phyloP scores from a whole-genome alignment of 2,329 filamentous ascomycete species.

The Atkinsonella texensis region DNA sequence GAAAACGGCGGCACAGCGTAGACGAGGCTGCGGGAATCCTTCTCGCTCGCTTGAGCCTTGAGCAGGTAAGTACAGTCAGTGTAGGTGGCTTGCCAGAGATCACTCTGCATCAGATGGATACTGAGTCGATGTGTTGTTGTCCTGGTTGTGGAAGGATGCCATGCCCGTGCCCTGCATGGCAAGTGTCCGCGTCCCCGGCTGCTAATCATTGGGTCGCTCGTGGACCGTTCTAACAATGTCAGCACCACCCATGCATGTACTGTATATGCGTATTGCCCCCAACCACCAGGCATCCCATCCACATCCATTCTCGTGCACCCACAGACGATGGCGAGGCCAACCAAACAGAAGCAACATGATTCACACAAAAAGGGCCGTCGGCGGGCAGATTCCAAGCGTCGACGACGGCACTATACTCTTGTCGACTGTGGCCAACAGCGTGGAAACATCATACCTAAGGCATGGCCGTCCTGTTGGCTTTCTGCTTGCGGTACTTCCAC shows the following conservation, averaged over 20 bases:
- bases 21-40: background rate
- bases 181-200: background rate
- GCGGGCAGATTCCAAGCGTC: background rate
- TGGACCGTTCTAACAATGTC: background rate
- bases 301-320: background rate
- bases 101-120: too few species aligned
- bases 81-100: too few species aligned
- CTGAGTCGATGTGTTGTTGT: too few species aligned
- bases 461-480: background rate
- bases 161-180: too few species aligned
- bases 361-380: background rate
- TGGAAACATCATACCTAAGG: background rate
- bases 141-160: too few species aligned
- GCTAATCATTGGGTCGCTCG: background rate
- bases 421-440: background rate
- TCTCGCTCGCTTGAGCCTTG: too few species aligned
- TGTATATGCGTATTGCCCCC: background rate
- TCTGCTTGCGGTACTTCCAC: background rate
- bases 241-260: background rate
- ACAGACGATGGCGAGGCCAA: background rate
- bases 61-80: background rate
- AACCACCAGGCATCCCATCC: background rate
- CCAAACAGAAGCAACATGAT: background rate
- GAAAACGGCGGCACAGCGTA: background rate
- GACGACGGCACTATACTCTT: background rate